Conservation (phyloP, 2,329 filamentous ascomycete species). For the Fusarium guadeloupense region DNA sequence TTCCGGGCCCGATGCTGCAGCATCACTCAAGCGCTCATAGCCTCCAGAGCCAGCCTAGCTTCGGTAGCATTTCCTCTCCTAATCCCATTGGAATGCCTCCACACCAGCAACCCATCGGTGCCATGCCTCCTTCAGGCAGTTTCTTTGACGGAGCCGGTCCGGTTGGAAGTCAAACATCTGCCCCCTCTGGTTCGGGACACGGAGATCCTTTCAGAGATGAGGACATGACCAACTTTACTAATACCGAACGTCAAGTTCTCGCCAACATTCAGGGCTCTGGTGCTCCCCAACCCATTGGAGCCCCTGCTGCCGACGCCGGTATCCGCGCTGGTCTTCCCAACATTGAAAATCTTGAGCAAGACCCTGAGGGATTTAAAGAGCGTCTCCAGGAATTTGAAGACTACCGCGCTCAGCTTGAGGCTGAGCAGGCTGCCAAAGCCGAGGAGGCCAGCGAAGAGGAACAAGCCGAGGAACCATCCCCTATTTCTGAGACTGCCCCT, state of each 20-base stretch:
- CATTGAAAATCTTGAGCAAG: conserved; percentile 61
- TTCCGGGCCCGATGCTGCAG: conserved; percentile 69
- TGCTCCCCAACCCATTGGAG: conserved; percentile 52
- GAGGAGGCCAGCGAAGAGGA: conserved; percentile 50
- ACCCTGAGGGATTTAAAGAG: conserved; percentile 70
- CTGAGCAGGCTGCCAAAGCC: conserved; percentile 53
- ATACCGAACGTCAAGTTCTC: conserved; percentile 63
- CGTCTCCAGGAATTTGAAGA: conserved; percentile 86
- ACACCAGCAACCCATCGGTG: conserved; percentile 62
- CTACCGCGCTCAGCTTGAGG: conserved; percentile 76
- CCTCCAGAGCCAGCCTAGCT: conserved; percentile 95
- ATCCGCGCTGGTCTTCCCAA: conserved; percentile 60
- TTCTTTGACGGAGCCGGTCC: conserved; percentile 73
- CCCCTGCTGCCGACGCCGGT: conserved; percentile 45
- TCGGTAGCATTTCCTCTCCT: conserved; percentile 92
- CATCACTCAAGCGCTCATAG: conserved; percentile 96
- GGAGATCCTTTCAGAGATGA: conserved; percentile 73
- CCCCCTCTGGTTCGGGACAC: conserved; percentile 45
- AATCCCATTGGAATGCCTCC: conserved; percentile 71
- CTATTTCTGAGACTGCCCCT: conserved; percentile 10
- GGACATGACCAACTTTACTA: conserved; percentile 73
- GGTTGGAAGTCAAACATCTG: conserved; percentile 41
- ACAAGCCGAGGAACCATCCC: conserved; percentile 21
- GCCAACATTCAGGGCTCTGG: conserved; percentile 48
- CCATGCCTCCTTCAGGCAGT: conserved; percentile 68